phyloP scores from a whole-genome alignment of 306 rosid genomes.

The Ceratonia siliqua region DNA sequence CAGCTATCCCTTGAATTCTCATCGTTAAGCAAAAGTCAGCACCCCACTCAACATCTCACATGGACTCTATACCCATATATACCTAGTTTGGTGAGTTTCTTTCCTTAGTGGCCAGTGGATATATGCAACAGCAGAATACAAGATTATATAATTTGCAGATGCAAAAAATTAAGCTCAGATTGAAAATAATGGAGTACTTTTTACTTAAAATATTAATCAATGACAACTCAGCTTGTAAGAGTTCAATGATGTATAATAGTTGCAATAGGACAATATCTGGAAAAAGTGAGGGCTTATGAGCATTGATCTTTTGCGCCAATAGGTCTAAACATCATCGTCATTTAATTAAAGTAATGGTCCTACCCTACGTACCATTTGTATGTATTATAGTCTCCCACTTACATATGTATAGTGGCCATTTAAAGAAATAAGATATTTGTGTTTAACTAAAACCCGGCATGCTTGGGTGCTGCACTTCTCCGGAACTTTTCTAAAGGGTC shows the following conservation, averaged over 20 bases:
- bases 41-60: conserved; percentile 19
- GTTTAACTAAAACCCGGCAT: not conserved
- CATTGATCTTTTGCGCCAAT: too few species aligned
- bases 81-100: not conserved
- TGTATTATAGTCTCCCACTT: not conserved
- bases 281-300: not conserved
- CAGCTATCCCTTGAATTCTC: not conserved
- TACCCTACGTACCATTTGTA: not conserved
- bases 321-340: not conserved
- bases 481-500: not conserved
- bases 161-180: not conserved
- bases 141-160: not conserved
- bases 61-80: not conserved
- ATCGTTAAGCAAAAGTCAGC: conserved; percentile 36
- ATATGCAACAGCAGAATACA: too few species aligned
- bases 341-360: too few species aligned
- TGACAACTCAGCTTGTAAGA: not conserved
- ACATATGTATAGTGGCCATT: not conserved
- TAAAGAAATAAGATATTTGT: not conserved
- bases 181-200: not conserved
- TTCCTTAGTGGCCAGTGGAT: conserved; percentile 20
- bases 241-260: not conserved
- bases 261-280: not conserved
- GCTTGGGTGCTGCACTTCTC: not conserved
- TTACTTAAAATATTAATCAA: not conserved